Base-by-base conservation (phyloP, 129 eudicot species). In the Gnaphalium uliginosum region DNA sequence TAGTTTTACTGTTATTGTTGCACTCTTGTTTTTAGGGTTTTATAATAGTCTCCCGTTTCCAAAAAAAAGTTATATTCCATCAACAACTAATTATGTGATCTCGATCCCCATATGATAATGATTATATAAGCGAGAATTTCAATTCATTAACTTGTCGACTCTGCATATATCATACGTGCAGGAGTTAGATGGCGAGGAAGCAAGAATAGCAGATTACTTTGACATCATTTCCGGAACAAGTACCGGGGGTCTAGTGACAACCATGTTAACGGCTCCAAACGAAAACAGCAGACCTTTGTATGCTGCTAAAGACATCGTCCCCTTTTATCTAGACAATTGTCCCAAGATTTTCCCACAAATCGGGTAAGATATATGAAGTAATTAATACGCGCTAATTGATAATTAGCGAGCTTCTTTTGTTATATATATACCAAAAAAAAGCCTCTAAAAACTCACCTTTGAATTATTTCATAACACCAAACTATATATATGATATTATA, bases 211-310 rank as follows among this genome's bases (percentile, higher is more conserved):
- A 13, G 91, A 87, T 72, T 87, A 87, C 61, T 87, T 87, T 71
- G 91, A 84, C 39, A 80, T 84, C 10, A 79, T 87, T 46, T 81
- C 86, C 5, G 91, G 91, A 78, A 81, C 91, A 53, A 87, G 88
- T 27, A 86, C 88, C 0, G 90, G 91, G 0, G 88, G 91, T 57
- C 84, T 87, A 37, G 78, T 87, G 7, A 67, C 91, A 17, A 51
- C 82, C 71, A 87, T 87, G 91, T 35, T 87, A 62, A 43, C 91
- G 33, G 88, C 86, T 1, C 86, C 91, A 1, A 53, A 79, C 76
- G 23, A 78, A 50, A 76, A 78, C 23, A 76, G 72, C 6, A 78
- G 86, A 10, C 91, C 91, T 27, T 60, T 81, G 4, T 84, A 84
- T 76, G 85, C 88, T 24, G 91, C 91, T 30, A 75, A 79, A 68